These are phyloP conservation scores for Saccharomycopsis crataegensis DNA, from an alignment of 1,139 yeast species.

Conservation along the genomic window DNA sequence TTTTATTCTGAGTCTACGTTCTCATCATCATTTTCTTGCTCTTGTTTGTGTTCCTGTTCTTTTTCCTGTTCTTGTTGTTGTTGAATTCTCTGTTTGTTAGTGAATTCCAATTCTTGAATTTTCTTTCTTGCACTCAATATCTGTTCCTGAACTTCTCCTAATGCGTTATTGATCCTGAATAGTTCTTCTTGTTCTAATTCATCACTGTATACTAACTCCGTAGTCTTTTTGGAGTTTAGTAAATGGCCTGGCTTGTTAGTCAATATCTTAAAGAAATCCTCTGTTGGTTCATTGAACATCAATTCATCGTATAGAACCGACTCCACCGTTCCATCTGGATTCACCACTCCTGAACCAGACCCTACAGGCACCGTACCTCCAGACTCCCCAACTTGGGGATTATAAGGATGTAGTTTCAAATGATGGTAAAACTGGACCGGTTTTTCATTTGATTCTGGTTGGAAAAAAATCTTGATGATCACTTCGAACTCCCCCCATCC, in stretches of 20 bases:
- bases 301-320: constrained; percentile 81
- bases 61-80: neutral
- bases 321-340: constrained; percentile 40
- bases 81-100: neutral
- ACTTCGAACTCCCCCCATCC: constrained; percentile 99
- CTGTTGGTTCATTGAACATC: constrained; percentile 95
- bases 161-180: constrained; percentile 11
- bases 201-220: constrained; percentile 11
- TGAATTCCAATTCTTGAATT: neutral
- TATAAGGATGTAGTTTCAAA: constrained; percentile 82
- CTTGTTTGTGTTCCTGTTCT: neutral
- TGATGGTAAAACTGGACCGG: constrained; percentile 83
- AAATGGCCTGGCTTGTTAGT: constrained; percentile 71
- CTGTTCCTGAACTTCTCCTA: constrained; percentile 11
- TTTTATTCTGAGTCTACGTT: neutral
- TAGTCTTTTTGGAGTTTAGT: constrained; percentile 49
- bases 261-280: constrained; percentile 68
- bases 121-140: constrained; percentile 12
- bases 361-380: constrained; percentile 8
- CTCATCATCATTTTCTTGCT: neutral
- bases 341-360: constrained; percentile 21
- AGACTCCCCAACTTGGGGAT: neutral
- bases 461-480: constrained; percentile 77
- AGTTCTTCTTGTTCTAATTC: constrained; percentile 19
- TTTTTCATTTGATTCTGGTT: constrained; percentile 81